Percentiles rank a stretch among this genome's conserved stretches.
Evolutionary conservation across 768 basidiomycete species (phyloP).

Genomic region (Pluteus cervinus): DNA sequence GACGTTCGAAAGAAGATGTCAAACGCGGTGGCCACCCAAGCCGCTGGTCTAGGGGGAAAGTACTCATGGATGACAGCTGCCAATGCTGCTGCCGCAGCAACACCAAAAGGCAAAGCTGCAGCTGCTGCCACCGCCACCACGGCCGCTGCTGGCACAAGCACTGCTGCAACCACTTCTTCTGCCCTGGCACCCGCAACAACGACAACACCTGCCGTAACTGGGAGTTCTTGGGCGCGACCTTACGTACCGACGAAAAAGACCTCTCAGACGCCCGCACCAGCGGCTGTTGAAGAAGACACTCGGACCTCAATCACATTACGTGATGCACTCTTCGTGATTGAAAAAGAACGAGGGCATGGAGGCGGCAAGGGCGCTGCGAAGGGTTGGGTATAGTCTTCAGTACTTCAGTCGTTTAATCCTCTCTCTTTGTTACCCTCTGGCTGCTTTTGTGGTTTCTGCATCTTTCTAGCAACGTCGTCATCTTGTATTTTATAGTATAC

Average conservation of each 20-base stretch:
- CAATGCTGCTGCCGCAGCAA: constrained; percentile 31
- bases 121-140: constrained; percentile 25
- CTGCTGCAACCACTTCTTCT: constrained; percentile 17
- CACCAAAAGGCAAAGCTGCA: constrained; percentile 27
- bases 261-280: constrained; percentile 21
- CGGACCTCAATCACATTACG: constrained; percentile 60
- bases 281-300: constrained; percentile 48
- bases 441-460: too few relatives aligned
- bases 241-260: constrained; percentile 54
- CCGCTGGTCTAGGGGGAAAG: constrained; percentile 77
- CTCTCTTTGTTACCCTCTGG: background rate
- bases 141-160: constrained; percentile 23
- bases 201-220: constrained; percentile 17
- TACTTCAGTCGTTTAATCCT: too few relatives aligned
- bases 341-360: constrained; percentile 78
- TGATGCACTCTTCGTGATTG: constrained; percentile 83
- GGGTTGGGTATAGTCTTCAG: constrained; percentile 59
- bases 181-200: constrained; percentile 23
- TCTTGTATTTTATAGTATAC: too few relatives aligned
- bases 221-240: constrained; percentile 52
- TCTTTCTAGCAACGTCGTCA: too few relatives aligned
- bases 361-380: constrained; percentile 72
- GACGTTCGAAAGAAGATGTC: constrained; percentile 90
- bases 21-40: constrained; percentile 83
- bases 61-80: constrained; percentile 87